Evolutionary conservation across 164 flowering plant genomes (phyloP).

Genomic region (Umbellularia californica): DNA sequence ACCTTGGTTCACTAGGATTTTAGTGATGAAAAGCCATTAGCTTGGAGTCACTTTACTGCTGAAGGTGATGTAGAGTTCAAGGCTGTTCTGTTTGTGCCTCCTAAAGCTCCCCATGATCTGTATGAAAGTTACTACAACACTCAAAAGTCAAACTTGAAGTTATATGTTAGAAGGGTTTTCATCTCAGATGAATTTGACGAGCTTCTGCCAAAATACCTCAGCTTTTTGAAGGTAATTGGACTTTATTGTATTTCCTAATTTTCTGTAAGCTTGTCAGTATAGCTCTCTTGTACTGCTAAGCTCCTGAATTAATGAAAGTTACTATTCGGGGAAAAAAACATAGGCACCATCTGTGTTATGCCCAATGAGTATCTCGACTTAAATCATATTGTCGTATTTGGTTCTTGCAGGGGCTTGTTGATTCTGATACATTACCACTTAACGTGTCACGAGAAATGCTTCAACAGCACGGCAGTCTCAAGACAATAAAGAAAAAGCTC

Average conservation of each 20-base stretch:
- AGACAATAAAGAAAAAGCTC: conserved; percentile 93
- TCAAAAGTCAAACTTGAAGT: conserved; percentile 81
- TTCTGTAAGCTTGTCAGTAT: too few species aligned
- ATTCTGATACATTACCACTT: conserved; percentile 91
- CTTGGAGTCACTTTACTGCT: conserved; percentile 90
- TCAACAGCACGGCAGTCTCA: conserved; percentile 89
- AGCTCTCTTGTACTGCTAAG: too few species aligned
- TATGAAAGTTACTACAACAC: conserved; percentile 89
- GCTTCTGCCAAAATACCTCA: conserved; percentile 84
- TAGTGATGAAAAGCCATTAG: conserved; percentile 76
- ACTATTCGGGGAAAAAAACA: neutral
- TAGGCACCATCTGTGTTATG: neutral
- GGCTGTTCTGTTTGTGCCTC: conserved; percentile 91
- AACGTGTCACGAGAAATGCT: conserved; percentile 98
- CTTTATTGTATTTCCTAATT: too few species aligned
- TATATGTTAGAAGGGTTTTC: conserved; percentile 88
- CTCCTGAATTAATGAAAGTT: too few species aligned
- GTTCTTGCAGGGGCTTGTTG: conserved; percentile 82
- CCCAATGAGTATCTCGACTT: neutral
- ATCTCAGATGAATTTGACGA: conserved; percentile 97
- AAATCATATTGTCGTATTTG: neutral
- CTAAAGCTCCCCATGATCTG: conserved; percentile 92
- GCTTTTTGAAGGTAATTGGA: conserved; percentile 63
- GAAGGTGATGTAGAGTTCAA: conserved; percentile 99
- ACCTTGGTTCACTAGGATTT: conserved; percentile 54